These are phyloP conservation scores for Hyphopichia homilentoma DNA, from an alignment of 805 yeast species.

Conservation along the genomic window DNA sequence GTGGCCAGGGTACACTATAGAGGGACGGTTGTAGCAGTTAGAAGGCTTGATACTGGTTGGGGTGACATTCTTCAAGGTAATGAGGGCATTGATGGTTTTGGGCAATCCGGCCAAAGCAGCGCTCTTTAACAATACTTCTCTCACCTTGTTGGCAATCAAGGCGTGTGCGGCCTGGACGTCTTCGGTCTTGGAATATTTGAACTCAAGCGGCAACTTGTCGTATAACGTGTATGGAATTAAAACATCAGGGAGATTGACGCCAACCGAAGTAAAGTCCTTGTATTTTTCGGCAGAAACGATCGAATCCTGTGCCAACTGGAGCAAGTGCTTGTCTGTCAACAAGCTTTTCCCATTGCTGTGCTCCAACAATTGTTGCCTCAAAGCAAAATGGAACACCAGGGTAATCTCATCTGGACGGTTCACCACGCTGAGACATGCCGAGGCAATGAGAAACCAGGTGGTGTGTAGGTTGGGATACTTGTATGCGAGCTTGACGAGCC, in stretches of 20 bases:
- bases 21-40: constrained; percentile 23
- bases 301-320: constrained; percentile 37
- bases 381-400: constrained; percentile 65
- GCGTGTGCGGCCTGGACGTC: constrained; percentile 35
- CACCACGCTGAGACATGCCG: constrained; percentile 76
- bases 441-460: constrained; percentile 76
- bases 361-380: constrained; percentile 41
- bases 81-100: constrained; percentile 75
- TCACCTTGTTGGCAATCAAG: constrained; percentile 47
- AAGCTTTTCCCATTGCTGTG: constrained; percentile 18
- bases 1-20: constrained; percentile 27
- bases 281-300: constrained; percentile 35
- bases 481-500: constrained; percentile 51
- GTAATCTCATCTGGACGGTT: constrained; percentile 83
- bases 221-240: constrained; percentile 36
- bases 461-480: constrained; percentile 51
- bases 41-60: constrained; percentile 42
- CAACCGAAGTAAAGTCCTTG: constrained; percentile 37
- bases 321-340: constrained; percentile 29
- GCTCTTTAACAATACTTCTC: constrained; percentile 77
- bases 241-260: constrained; percentile 39
- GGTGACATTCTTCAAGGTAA: constrained; percentile 58
- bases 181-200: constrained; percentile 27
- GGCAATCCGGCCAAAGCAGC: constrained; percentile 84
- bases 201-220: constrained; percentile 34